Conservation (phyloP, 345 rosid species). For the Melaleuca alternifolia region DNA sequence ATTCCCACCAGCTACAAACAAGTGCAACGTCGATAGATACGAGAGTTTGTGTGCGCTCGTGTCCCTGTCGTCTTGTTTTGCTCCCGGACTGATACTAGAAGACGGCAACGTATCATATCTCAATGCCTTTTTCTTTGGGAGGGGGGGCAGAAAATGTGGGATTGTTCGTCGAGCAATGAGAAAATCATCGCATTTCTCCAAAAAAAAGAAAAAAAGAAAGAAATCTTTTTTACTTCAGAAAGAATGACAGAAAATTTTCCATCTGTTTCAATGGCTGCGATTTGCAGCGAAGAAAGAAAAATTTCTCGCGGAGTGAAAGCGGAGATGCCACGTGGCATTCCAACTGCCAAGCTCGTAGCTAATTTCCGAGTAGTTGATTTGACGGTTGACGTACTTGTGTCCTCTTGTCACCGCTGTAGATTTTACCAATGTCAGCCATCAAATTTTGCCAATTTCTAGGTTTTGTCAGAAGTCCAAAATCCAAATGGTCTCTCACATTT, state of each 20-base stretch:
- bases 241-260: not conserved
- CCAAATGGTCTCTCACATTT: not conserved
- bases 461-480: not conserved
- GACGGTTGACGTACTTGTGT: not conserved
- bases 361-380: not conserved
- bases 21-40: not conserved
- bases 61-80: not conserved
- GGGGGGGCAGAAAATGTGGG: not conserved
- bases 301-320: constrained; percentile 7
- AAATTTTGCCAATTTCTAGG: not conserved
- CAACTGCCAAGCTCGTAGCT: not conserved
- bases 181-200: not conserved
- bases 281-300: not conserved
- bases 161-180: not conserved
- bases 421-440: not conserved
- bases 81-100: not conserved
- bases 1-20: not conserved
- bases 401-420: not conserved
- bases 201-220: not conserved
- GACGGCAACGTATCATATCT: not conserved
- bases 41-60: not conserved
- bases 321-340: constrained; percentile 37
- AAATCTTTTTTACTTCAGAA: not conserved
- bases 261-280: not conserved
- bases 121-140: not conserved